Evolutionary conservation across 1,284 basidiomycete species (phyloP), one percentile per base, ranked within the genome.

Genomic region (Cryptococcus sp.): DNA sequence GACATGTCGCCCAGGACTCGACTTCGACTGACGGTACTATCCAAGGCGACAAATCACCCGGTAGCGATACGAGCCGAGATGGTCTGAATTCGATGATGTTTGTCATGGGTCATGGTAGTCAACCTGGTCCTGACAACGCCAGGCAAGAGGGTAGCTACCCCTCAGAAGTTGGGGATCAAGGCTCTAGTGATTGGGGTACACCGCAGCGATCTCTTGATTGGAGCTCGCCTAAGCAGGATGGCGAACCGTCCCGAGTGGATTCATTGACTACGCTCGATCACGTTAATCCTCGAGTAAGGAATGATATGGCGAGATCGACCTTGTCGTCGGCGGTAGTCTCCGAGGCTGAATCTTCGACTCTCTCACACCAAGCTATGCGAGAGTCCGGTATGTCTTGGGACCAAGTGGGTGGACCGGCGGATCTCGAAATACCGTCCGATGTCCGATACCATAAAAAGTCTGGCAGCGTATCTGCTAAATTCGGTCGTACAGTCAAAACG

Each of bases 351-450:
- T 14, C 11, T 21, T 22, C 37, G 32, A 11, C 44, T 39, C 4
- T 41, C 50, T 11, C 41, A 46, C n/a, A 45, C 53, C n/a, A 28
- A 4, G 61, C 61, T 3, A 43, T 42, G 11, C 48, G 62, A 7
- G 54, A 55, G 18, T 66, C 62, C 50, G 51, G 53, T 51, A 70
- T 68, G 66, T 69, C 67, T 9, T 72, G 72, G 72, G 68, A 69
- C 46, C 66, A 69, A 49, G 58, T 72, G 4, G 62, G 63, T 18
- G 61, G 64, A 10, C 45, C 50, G 7, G 59, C 54, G 1, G 61
- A 67, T 40, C 57, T 55, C 45, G 62, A 61, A 41, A 61, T 66
- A 1, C 63, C 65, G 0, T 50, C 48, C 14, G 70, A 72, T 41
- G 23, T 46, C 3, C 50, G 53, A 11, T 60, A 66, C 41, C 63